Conservation (phyloP, 2,329 filamentous ascomycete genomes). For the Diaporthe ampelina region DNA sequence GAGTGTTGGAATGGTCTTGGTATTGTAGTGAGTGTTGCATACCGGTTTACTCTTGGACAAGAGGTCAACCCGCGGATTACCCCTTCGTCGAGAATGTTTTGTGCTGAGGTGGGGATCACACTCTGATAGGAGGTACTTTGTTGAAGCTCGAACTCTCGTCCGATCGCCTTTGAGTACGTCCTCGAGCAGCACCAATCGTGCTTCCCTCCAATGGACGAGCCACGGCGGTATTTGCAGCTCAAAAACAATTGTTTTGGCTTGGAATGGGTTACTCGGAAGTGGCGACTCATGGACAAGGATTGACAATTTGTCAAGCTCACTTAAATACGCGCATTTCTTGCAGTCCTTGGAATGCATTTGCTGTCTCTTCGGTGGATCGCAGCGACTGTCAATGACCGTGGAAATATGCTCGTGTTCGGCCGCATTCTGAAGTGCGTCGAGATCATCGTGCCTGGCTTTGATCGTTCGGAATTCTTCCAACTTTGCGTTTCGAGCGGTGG, state of each 20-base stretch:
- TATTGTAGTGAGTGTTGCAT: slow-evolving; percentile 51
- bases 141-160: slow-evolving; percentile 33
- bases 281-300: slow-evolving; percentile 71
- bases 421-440: slow-evolving; percentile 44
- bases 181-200: slow-evolving; percentile 57
- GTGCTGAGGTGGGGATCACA: not conserved
- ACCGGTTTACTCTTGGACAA: slow-evolving; percentile 55
- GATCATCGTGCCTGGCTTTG: slow-evolving; percentile 47
- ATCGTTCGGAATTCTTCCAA: slow-evolving; percentile 49
- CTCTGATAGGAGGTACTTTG: not conserved
- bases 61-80: slow-evolving; percentile 48
- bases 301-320: slow-evolving; percentile 52
- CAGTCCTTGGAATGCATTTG: slow-evolving; percentile 46
- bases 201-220: slow-evolving; percentile 64
- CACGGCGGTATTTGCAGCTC: slow-evolving; percentile 60
- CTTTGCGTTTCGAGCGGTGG: slow-evolving; percentile 48
- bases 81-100: too few relatives aligned
- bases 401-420: slow-evolving; percentile 35
- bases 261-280: slow-evolving; percentile 51
- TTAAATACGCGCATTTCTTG: slow-evolving; percentile 51
- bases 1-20: slow-evolving; percentile 43
- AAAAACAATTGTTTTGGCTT: slow-evolving; percentile 64
- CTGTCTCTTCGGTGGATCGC: not conserved
- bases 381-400: not conserved
- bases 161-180: slow-evolving; percentile 47